Base-by-base conservation (phyloP, 352 stramenopile genomes). In the Phytophthora palmivora region DNA sequence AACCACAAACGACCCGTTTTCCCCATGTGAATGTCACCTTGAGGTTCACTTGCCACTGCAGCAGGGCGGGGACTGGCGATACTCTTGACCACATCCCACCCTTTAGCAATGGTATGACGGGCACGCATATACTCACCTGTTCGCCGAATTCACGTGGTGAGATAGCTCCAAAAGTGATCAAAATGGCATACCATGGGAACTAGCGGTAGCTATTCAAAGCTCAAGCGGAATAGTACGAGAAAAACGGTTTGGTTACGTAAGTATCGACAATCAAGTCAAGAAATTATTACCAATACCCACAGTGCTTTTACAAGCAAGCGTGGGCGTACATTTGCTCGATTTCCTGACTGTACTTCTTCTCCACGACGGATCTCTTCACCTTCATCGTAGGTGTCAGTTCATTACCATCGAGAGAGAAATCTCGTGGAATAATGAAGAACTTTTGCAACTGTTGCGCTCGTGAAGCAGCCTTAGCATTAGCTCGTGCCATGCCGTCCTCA, bases 321-420 rank as follows among this genome's bases (percentile, higher is more conserved):
- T 39, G 42, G 2, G 50, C 60, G 64, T 98, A 98, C 62, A 98
- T 81, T 24, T 62, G 43, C 37, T 97, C 89, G 66, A 98, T 97
- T 49, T 92, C 76, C 19, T 88, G 73, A 0, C 43, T 69, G 74
- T 97, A 97, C 72, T 97, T 95, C 48, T 96, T 87, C 34, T 83
- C 72, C 16, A 97, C 87, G 15, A 97, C 78, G 7, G 78, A 68
- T 7, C 94, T 84, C 78, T 98, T 98, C 55, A 98, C 73, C 75
- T 98, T 98, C 67, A 98, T 81, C 39, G 95, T 98, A 4, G 95
- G 92, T 33, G 94, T 98, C 6, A 98, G 78, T 60, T 98, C 92
- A 28, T 93, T 94, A 3, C 74, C 89, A 6, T 65, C 52, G n/a
- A 97, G 78, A 37, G 81, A 92, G 63, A 98, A 97, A 51, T 97